Evolutionary conservation across 345 rosid species (phyloP), one percentile per base, ranked within the genome.

Genomic region (Citrus sp.): DNA sequence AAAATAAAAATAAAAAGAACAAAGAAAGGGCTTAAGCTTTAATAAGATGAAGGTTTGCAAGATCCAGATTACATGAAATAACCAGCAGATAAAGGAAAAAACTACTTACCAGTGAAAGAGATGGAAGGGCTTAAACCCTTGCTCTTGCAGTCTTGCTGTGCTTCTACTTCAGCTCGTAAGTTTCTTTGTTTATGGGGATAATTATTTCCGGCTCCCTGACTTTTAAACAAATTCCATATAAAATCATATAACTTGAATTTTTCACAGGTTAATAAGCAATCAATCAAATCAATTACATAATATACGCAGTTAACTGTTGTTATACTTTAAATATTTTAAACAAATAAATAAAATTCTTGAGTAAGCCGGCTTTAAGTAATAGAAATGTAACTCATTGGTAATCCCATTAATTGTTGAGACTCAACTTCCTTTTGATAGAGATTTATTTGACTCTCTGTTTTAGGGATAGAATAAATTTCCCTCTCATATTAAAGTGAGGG

Each of bases 71-170:
- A 24, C 6, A 62, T 25, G 38, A 62, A 18, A 62, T 16, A 40
- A 74, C 25, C 59, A 8, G 18, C 16, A 60, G 56, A 42, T 25
- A 27, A 56, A 3, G n/a, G 10, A 42, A 62, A 42, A 62, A 75
- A 42, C 59, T 4, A 28, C 78, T 32, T 42, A 75, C 78, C 78
- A 42, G 70, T 19, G 21, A 62, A 27, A 42, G 22, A 61, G 9
- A 74, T 10, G 6, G 19, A 62, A 24, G 70, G 46, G 21, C 78
- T 75, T 62, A 62, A 74, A 61, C 77, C 77, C 69, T 62, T 19
- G 67, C 24, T 37, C 28, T 37, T 13, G 51, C 51, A 51, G 12
- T 40, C 72, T 70, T 51, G 37, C 61, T 70, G 18, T 12, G 19
- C 25, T 68, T 9, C 19, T 30, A 6, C 28, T n/a, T n/a, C 71